These are phyloP conservation scores for Monosporascus cannonballus DNA, from an alignment of 2,329 filamentous ascomycete genomes.

Conservation along the genomic window DNA sequence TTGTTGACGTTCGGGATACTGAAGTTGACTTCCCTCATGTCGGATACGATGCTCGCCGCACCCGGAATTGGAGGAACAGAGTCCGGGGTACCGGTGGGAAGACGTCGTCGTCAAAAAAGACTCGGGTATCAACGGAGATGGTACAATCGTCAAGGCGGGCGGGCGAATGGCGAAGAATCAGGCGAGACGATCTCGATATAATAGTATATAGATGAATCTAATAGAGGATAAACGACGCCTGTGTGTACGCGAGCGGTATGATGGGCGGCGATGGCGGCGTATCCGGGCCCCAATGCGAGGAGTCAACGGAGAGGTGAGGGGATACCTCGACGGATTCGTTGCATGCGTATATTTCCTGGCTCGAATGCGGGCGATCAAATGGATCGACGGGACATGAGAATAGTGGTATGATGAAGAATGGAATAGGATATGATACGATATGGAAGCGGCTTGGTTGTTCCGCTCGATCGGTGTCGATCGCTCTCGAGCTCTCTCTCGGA, in stretches of 20 bases:
- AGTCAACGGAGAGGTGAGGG: neutral
- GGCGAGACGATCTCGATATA: neutral
- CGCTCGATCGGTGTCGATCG: neutral
- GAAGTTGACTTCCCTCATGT: constrained; percentile 99
- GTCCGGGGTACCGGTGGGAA: neutral
- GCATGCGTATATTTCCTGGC: neutral
- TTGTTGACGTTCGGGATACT: constrained; percentile 99
- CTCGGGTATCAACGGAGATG: neutral
- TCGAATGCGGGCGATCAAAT: neutral
- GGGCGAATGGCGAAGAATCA: neutral
- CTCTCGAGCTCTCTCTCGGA: too few relatives aligned
- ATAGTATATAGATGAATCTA: neutral
- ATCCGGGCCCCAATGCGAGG: neutral
- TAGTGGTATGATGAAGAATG: neutral
- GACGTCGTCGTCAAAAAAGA: neutral
- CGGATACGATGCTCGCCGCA: constrained; percentile 33
- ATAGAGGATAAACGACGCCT: neutral
- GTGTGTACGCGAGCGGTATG: neutral
- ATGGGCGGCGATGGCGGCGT: neutral
- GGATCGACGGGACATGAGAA: neutral
- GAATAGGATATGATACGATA: neutral
- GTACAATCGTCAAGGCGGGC: neutral
- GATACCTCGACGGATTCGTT: neutral
- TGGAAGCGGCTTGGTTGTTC: neutral
- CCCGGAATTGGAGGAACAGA: neutral